A percentile compares a stretch with the other conserved stretches of the same genome.
phyloP scores from a whole-genome alignment of 2,329 filamentous ascomycete species.

The Calonectria pauciramosa region DNA sequence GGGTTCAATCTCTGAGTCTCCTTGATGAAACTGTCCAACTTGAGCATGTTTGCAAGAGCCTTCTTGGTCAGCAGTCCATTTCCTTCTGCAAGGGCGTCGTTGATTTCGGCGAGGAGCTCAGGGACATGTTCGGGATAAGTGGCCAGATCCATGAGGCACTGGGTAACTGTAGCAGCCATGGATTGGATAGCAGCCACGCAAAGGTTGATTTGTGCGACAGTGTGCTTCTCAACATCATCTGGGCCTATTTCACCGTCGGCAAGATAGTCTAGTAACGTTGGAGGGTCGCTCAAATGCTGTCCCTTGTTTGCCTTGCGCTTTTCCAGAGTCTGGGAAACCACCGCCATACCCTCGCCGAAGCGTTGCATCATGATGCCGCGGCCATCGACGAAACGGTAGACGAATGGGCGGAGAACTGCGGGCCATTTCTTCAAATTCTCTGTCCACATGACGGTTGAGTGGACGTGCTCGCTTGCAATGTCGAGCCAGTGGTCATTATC shows the following conservation, averaged over 20 bases:
- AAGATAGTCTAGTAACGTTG: constrained; percentile 17
- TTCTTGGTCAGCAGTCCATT: constrained; percentile 14
- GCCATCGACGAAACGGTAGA: constrained; percentile 22
- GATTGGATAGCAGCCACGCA: constrained; percentile 27
- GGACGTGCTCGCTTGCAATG: constrained; percentile 22
- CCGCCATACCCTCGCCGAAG: constrained; percentile 12
- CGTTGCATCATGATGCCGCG: constrained; percentile 13
- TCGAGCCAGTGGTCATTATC: constrained; percentile 22
- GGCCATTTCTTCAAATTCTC: constrained; percentile 22
- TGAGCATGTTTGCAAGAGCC: constrained; percentile 18
- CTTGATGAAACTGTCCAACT: constrained; percentile 27
- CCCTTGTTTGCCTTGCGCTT: constrained; percentile 5
- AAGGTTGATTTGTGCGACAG: constrained; percentile 22
- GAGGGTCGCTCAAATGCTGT: constrained; percentile 14
- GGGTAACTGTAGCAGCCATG: constrained; percentile 23
- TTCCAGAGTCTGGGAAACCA: constrained; percentile 9
- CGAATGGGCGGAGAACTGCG: constrained; percentile 4
- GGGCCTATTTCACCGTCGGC: neutral
- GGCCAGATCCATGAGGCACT: constrained; percentile 22
- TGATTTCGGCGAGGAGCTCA: constrained; percentile 11
- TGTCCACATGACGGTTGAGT: constrained; percentile 20
- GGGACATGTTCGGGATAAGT: constrained; percentile 15
- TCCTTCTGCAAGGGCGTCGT: neutral
- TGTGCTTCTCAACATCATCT: constrained; percentile 18
- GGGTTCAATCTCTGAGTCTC: constrained; percentile 21